Base-by-base conservation (phyloP, 257 asterid genomes). In the Penstemon eatonii region DNA sequence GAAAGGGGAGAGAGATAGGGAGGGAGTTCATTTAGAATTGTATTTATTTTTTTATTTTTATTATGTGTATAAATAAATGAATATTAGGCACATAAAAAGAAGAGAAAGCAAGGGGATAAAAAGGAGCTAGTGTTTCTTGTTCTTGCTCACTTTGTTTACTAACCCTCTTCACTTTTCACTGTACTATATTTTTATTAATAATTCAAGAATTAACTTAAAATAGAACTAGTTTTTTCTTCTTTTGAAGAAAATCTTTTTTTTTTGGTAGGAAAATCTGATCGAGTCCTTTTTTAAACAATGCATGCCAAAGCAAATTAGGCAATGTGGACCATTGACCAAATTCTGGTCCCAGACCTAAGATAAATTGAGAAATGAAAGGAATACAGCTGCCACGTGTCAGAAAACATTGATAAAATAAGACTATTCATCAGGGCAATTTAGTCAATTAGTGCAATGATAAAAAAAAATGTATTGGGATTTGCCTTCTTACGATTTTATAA, bases 41-140 rank as follows among this genome's bases (percentile, higher is more conserved):
- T n/a, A n/a, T n/a, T n/a, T n/a, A n/a, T n/a, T n/a, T n/a, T n/a
- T n/a, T n/a, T n/a, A n/a, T 25, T 25, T 25, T 25, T 25, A 19
- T 19, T 25, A 25, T 25, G 2, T 25, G 33, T 25, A 25, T 25
- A 25, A 25, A 25, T 25, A 25, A 25, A 25, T 55, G 7, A 18
- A 7, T 12, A 55, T 56, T n/a, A 51, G 59, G 45, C 63, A 41
- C 85, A 73, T 80, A 38, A 70, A 80, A 80, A 80, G 80, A 38
- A 80, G 85, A 76, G 85, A 80, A 80, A 80, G 85, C 68, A 60
- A 42, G 18, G 66, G 53, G 51, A 63, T n/a, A 74, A 75, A 53
- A 67, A 73, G 61, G 77, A 9, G 66, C 5, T 67, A 42, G 55
- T 60, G 37, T 76, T 80, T 73, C 69, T 67, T 75, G 53, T 76